Evolutionary conservation across 495 filamentous ascomycete genomes (phyloP).

Genomic region (Xylaria cubensis): DNA sequence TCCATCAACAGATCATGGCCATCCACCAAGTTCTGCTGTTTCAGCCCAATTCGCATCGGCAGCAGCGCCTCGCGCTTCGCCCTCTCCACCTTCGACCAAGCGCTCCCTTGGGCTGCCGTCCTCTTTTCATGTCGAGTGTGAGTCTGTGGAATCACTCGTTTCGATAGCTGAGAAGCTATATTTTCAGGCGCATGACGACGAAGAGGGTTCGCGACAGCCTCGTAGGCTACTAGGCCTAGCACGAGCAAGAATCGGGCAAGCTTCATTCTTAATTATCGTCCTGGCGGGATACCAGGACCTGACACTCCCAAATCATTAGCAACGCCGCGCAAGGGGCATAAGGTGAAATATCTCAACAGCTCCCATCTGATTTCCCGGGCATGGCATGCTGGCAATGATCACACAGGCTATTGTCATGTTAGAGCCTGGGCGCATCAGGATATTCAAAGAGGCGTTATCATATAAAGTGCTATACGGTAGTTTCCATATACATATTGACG

Average conservation of each 20-base stretch:
- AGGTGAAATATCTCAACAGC: not conserved
- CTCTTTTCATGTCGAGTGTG: slow-evolving; percentile 45
- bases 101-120: slow-evolving; percentile 55
- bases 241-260: slow-evolving; percentile 28
- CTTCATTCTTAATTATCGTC: slow-evolving; percentile 32
- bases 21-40: slow-evolving; percentile 36
- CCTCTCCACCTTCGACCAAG: slow-evolving; percentile 41
- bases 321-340: not conserved
- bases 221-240: slow-evolving; percentile 24
- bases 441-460: slow-evolving; percentile 20
- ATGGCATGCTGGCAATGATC: slow-evolving; percentile 6
- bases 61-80: slow-evolving; percentile 36
- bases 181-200: not conserved
- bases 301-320: not conserved
- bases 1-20: slow-evolving; percentile 43
- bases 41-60: slow-evolving; percentile 38
- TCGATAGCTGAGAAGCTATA: slow-evolving; percentile 11
- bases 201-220: slow-evolving; percentile 32
- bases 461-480: slow-evolving; percentile 11
- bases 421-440: slow-evolving; percentile 31
- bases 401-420: slow-evolving; percentile 32
- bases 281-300: not conserved
- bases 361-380: slow-evolving; percentile 3
- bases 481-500: not conserved
- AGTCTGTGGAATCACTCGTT: slow-evolving; percentile 34